These are phyloP conservation scores for Aphanocladium album DNA, from an alignment of 2,329 filamentous ascomycete species.

Conservation along the genomic window DNA sequence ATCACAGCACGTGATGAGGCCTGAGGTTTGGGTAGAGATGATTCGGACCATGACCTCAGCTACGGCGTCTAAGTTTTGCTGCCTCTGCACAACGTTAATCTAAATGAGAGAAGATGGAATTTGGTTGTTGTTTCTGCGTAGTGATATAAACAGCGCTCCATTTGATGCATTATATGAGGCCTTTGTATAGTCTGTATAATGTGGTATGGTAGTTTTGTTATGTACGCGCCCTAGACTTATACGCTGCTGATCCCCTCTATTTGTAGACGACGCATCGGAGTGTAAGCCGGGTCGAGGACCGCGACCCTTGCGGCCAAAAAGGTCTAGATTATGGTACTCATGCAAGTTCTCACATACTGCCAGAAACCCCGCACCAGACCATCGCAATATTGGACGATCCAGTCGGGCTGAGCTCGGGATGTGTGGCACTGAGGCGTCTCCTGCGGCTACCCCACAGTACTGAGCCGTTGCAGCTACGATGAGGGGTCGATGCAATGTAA, in stretches of 20 bases:
- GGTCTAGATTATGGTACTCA: no score
- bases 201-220: neutral
- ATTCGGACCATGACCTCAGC: no score
- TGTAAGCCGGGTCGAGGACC: neutral
- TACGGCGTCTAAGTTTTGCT: no score
- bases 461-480: neutral
- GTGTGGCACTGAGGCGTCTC: neutral
- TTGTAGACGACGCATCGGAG: neutral
- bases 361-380: neutral
- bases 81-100: no score
- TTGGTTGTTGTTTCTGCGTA: no score
- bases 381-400: neutral
- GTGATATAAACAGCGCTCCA: no score
- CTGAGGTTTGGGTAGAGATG: no score
- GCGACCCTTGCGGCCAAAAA: neutral
- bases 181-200: neutral
- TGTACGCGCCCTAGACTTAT: neutral
- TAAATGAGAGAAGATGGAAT: no score
- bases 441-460: neutral
- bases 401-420: conserved; percentile 9
- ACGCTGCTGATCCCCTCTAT: neutral
- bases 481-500: conserved; percentile 1
- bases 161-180: no score
- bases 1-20: no score
- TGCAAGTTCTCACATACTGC: no score